Evolutionary conservation across 768 basidiomycete genomes (phyloP), one percentile per base, ranked within the genome.

Genomic region (Mrakia hoshinonis): DNA sequence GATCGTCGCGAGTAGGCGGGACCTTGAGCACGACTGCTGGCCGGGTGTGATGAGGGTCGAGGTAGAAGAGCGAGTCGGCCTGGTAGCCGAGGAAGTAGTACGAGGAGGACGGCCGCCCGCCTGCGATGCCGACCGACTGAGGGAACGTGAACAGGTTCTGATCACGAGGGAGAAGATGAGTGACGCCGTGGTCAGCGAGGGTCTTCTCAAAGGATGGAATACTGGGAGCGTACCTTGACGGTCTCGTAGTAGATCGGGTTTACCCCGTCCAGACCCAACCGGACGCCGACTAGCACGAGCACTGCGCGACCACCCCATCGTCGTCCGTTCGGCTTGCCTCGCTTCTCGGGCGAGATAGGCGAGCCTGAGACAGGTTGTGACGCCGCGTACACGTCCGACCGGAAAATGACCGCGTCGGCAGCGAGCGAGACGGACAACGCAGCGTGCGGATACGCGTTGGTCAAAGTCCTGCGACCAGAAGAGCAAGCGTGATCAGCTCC

Each of bases 11-110:
- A 22, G 60, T 9, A 12, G 60, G 68, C 18, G 47, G 49, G 0
- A 36, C 43, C 9, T 48, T 51, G 18, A 5, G 69, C 12, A 13
- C 34, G 38, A 55, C 69, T 34, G 73, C 63, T 13, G 73, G 67
- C 12, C 72, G 72, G 2, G 61, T 64, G 22, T 69, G 74, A 67
- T 82, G 82, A 13, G 82, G 82, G 73, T 83, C 82, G 70, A 82
- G 79, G 76, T 82, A 82, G 77, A 81, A 81, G 9, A 98, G 83
- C 62, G 87, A 89, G 74, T 93, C 89, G 3, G 87, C 89, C 78
- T 99, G 95, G 0, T 88, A 84, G 20, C 92, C 95, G 61, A 99
- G 90, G 77, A 99, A 99, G 79, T 98, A 99, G 79, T 96, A 98
- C 0, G 93, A 96, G 0, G 91, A 93, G n/a, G 90, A 90, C 0